phyloP scores from a whole-genome alignment of 371 early-diverging fungal genomes.

The Coemansia sp. region DNA sequence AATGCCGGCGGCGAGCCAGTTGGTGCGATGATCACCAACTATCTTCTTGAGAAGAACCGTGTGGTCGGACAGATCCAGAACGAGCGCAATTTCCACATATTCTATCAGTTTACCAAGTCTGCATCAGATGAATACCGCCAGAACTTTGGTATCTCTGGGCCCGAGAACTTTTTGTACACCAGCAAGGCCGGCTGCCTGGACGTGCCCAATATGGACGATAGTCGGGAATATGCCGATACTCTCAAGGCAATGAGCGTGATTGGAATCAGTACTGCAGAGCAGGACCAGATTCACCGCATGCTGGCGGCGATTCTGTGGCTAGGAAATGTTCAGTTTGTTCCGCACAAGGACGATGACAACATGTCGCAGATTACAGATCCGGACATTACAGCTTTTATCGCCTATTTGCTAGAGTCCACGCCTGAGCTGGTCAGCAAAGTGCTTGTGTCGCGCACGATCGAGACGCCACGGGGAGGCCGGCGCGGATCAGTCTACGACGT shows the following conservation, averaged over 20 bases:
- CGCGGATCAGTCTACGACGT: constrained; percentile 79
- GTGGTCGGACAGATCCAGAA: constrained; percentile 93
- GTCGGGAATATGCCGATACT: constrained; percentile 69
- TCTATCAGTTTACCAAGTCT: constrained; percentile 85
- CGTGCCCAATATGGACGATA: constrained; percentile 81
- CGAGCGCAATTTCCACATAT: constrained; percentile 98
- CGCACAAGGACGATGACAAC: constrained; percentile 60
- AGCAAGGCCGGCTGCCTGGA: constrained; percentile 71
- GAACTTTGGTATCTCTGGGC: constrained; percentile 74
- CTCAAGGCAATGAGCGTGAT: constrained; percentile 78
- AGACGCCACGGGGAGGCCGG: constrained; percentile 78
- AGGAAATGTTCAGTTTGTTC: constrained; percentile 72
- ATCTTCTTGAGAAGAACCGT: constrained; percentile 96
- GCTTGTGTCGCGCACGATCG: constrained; percentile 69
- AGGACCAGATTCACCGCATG: constrained; percentile 77
- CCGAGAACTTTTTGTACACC: constrained; percentile 79
- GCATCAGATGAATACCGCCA: constrained; percentile 73
- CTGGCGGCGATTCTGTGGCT: constrained; percentile 81
- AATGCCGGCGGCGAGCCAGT: constrained; percentile 88
- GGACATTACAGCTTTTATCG: constrained; percentile 73
- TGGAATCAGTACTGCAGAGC: constrained; percentile 70
- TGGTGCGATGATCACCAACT: constrained; percentile 97
- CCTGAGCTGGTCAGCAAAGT: constrained; percentile 62
- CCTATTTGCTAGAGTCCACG: constrained; percentile 73
- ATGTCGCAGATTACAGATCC: constrained; percentile 64